Conservation (phyloP, 306 rosid genomes). For the Coriaria nepalensis region DNA sequence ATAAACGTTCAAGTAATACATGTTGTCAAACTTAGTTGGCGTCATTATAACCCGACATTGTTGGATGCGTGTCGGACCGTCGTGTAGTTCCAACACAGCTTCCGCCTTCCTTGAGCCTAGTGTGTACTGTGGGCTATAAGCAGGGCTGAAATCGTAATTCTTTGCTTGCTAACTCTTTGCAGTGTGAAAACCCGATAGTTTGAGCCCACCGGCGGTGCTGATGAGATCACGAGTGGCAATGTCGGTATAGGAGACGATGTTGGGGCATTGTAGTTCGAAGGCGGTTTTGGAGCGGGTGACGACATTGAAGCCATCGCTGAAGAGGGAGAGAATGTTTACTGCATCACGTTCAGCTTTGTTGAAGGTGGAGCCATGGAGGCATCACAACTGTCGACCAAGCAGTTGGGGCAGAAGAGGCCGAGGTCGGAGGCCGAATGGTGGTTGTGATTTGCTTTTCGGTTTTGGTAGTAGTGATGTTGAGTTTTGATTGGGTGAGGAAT, state of each 20-base stretch:
- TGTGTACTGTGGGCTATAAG: slow-evolving; percentile 28
- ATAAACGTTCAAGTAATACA: slow-evolving; percentile 26
- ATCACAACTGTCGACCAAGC: slow-evolving; percentile 32
- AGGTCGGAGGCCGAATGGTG: slow-evolving; percentile 21
- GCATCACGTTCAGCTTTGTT: slow-evolving; percentile 25
- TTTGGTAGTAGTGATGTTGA: slow-evolving; percentile 20
- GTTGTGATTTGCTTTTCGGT: slow-evolving; percentile 17
- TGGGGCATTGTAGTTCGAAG: slow-evolving; percentile 38
- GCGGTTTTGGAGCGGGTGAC: no score
- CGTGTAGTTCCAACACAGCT: slow-evolving; percentile 21
- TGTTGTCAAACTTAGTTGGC: slow-evolving; percentile 32
- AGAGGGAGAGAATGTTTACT: slow-evolving; percentile 23
- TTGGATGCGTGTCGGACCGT: slow-evolving; percentile 6
- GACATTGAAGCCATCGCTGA: slow-evolving; percentile 30
- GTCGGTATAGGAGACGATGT: slow-evolving; percentile 29
- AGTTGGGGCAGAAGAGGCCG: slow-evolving; percentile 35
- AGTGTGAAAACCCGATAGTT: slow-evolving; percentile 38
- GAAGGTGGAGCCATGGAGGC: slow-evolving; percentile 24
- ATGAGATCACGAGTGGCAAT: slow-evolving; percentile 29
- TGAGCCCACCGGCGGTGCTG: slow-evolving; percentile 40
- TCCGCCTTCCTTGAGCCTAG: slow-evolving; percentile 20
- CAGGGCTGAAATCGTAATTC: slow-evolving; percentile 21
- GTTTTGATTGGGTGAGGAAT: slow-evolving; percentile 10
- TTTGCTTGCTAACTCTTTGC: slow-evolving; percentile 29
- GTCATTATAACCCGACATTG: slow-evolving; percentile 35